Evolutionary conservation across 1,284 basidiomycete species (phyloP), one percentile per base, ranked within the genome.

Genomic region (Lignosus rhinocerotis): DNA sequence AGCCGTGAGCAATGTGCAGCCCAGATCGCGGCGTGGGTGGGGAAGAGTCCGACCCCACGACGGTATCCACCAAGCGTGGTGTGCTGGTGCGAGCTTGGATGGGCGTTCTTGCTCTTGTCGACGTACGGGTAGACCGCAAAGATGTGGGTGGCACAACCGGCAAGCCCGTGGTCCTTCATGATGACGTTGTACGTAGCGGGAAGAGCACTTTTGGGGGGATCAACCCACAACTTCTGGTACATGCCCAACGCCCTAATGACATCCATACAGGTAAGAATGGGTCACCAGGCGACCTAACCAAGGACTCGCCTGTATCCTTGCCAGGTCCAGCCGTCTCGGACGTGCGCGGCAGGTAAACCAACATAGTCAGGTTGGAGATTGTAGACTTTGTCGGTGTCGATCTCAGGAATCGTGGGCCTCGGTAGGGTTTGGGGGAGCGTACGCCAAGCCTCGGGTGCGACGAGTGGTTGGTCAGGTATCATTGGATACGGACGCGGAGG

Each of bases 11-110:
- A 69, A 55, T 67, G 55, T 41, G 64, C 56, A 42, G 60, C 58
- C 60, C 68, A 64, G 48, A 66, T 51, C 16, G 59, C 54, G 31
- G 60, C 63, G 56, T 70, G 64, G 7, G 66, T 59, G 49, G 68
- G 68, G 48, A 58, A 61, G 25, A 69, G 39, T 19, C 32, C 36
- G 12, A 68, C 61, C 16, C 31, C 39, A 11, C 66, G 63, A 11
- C 53, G 31, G 41, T 10, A 49, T 21, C 30, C 34, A 17, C 38
- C 36, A 12, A 16, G 11, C 16, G 31, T 31, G 38, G 25, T 25
- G 6, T 49, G 52, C 25, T 42, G 51, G 38, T 57, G 55, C 31
- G 39, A 16, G 54, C 53, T 39, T 19, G 61, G 49, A 49, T 43
- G 43, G 46, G 34, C 51, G 45, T 33, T 11, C 43, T 25, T 9